These are phyloP conservation scores for Gaillardinia entomophila DNA, from an alignment of 805 yeast genomes.

Conservation along the genomic window DNA sequence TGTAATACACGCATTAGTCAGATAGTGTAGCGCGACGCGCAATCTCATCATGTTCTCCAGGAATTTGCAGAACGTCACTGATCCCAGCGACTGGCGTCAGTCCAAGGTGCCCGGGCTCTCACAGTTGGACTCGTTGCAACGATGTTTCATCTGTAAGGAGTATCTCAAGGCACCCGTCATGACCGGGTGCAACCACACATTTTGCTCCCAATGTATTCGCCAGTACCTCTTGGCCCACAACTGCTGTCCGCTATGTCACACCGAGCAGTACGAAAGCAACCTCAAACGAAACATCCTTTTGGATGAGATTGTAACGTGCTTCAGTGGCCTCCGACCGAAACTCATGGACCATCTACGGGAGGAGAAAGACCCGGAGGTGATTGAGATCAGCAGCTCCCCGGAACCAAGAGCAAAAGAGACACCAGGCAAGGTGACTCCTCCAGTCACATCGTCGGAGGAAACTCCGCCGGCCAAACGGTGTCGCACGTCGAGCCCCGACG, in stretches of 20 bases:
- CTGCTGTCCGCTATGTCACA: conserved; percentile 74
- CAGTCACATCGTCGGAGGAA: too few relatives aligned
- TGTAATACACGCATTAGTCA: neutral
- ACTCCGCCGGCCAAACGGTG: neutral
- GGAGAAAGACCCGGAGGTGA: conserved; percentile 10
- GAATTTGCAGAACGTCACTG: conserved; percentile 33
- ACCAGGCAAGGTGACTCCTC: conserved; percentile 2
- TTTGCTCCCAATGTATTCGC: conserved; percentile 83
- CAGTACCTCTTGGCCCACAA: conserved; percentile 54
- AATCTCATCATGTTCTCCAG: neutral
- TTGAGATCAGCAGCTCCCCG: conserved; percentile 9
- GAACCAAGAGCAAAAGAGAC: conserved; percentile 1
- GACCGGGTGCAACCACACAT: conserved; percentile 83
- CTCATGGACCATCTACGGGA: conserved; percentile 26
- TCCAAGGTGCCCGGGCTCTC: conserved; percentile 51
- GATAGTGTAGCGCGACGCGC: neutral
- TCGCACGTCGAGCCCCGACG: neutral
- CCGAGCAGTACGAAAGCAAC: conserved; percentile 63
- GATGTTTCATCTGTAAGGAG: conserved; percentile 90
- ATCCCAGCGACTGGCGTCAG: conserved; percentile 65
- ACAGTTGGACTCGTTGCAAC: conserved; percentile 61
- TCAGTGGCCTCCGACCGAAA: conserved; percentile 34
- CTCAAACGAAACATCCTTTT: conserved; percentile 60
- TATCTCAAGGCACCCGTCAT: conserved; percentile 72
- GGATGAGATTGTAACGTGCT: conserved; percentile 65